Conservation (phyloP, 2,329 filamentous ascomycete genomes). For the Knufia petricola region DNA sequence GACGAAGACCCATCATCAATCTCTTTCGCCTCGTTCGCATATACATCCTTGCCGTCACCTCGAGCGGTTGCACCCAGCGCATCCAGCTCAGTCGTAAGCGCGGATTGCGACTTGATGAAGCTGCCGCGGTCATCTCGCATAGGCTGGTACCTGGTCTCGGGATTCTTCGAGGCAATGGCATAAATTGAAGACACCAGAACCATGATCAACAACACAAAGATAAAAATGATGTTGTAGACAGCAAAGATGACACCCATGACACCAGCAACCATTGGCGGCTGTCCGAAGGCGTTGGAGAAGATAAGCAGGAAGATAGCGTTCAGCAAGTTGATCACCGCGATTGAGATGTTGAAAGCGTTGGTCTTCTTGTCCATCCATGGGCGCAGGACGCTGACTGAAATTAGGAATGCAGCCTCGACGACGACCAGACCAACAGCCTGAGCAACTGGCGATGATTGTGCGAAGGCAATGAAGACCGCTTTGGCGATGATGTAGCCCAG, state of each 20-base stretch:
- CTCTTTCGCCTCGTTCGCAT: constrained; percentile 45
- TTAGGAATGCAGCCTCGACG: constrained; percentile 69
- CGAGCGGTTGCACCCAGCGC: constrained; percentile 80
- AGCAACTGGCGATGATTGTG: constrained; percentile 58
- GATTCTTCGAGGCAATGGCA: constrained; percentile 82
- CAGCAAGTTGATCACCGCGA: constrained; percentile 80
- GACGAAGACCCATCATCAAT: constrained; percentile 53
- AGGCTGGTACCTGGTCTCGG: constrained; percentile 86
- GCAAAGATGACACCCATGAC: constrained; percentile 86
- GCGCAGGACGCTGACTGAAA: constrained; percentile 67
- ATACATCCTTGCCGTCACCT: constrained; percentile 59
- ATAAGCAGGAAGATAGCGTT: constrained; percentile 82
- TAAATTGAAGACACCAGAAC: constrained; percentile 68
- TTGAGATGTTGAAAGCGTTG: constrained; percentile 91
- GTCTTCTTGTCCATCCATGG: constrained; percentile 99
- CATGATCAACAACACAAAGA: constrained; percentile 71
- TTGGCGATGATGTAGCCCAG: constrained; percentile 76
- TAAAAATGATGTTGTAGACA: constrained; percentile 74
- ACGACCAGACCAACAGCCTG: constrained; percentile 77
- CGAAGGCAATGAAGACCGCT: constrained; percentile 76
- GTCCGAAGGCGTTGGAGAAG: constrained; percentile 77
- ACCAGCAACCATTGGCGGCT: constrained; percentile 73
- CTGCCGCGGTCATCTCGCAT: constrained; percentile 95
- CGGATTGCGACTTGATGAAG: constrained; percentile 92
- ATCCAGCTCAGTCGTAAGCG: constrained; percentile 79